Evolutionary conservation across 495 filamentous ascomycete genomes (phyloP), one percentile per base, ranked within the genome.

Genomic region (Stereocaulon alpinum): DNA sequence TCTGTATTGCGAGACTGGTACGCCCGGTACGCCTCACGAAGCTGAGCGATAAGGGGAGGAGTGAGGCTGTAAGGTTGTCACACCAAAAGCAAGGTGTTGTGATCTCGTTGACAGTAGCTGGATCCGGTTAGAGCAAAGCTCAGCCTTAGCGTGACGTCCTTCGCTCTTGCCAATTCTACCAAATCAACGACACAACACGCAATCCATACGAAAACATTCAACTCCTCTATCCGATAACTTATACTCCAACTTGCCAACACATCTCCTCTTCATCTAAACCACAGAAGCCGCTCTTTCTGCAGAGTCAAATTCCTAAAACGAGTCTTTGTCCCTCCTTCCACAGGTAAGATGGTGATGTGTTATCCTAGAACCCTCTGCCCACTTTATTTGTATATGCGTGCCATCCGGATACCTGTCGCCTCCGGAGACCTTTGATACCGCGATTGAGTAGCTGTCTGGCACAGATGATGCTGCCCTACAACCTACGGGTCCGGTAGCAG

Each of bases 61-160:
- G 27, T 32, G 48, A 51, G 48, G 48, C 24, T 34, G 48, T 12
- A 50, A 34, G 29, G 49, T 52, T 20, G 49, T 52, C 30, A 29
- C 17, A 9, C 29, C 7, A 20, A 18, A 32, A n/a, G 49, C 27
- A 29, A 37, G 15, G 18, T 37, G 32, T 37, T 2, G n/a, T 51
- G 49, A 18, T 51, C 32, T 30, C 34, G 29, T 52, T 52, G 24
- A 22, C 18, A 1, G 5, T 27, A 22, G 40, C 45, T 59, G 34
- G 47, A 59, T 27, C 0, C 3, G 24, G 30, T 12, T 51, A 32
- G 29, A 22, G 32, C 22, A 2, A 15, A 53, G 57, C 58, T 44
- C 58, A 60, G 58, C 49, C 49, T 47, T 54, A 54, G 40, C 18
- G 58, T 54, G 49, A 60, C 50, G 29, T 60, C 17, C 40, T 24